A percentile compares a stretch with the other conserved stretches of the same genome.
phyloP scores from a whole-genome alignment of 306 rosid species.

The Glycine latifolia region DNA sequence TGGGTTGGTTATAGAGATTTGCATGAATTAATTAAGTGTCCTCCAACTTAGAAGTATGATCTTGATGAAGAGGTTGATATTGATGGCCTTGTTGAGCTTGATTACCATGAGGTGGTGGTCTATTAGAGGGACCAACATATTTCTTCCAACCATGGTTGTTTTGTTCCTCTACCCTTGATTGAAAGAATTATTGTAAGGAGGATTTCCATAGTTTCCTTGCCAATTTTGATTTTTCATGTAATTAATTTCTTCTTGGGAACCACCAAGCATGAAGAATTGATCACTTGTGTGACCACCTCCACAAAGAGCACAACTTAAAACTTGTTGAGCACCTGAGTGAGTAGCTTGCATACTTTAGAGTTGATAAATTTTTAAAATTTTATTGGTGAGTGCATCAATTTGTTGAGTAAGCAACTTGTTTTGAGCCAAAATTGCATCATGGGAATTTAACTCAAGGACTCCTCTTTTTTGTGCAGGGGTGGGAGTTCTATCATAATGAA shows the following conservation, averaged over 20 bases:
- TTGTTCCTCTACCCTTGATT: neutral
- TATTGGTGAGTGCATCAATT: too few species aligned
- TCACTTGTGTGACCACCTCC: neutral
- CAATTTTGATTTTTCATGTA: neutral
- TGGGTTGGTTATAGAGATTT: too few species aligned
- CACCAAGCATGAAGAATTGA: neutral
- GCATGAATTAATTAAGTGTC: neutral
- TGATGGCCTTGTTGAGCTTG: neutral
- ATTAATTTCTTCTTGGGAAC: neutral
- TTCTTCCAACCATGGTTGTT: neutral
- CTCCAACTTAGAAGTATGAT: neutral
- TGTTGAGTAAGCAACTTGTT: too few species aligned
- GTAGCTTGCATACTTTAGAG: too few species aligned
- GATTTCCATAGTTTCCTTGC: neutral
- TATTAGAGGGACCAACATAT: neutral
- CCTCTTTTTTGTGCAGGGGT: too few species aligned
- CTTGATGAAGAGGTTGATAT: neutral
- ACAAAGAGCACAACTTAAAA: neutral
- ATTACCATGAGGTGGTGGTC: neutral
- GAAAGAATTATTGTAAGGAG: neutral
- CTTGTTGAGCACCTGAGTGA: neutral
- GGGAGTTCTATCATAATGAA: too few species aligned
- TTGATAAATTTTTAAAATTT: too few species aligned
- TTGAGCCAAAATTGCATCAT: too few species aligned
- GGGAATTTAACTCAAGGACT: too few species aligned